Percentiles rank a stretch among this genome's conserved stretches.
These are phyloP conservation scores for Marasmius sp. DNA, from an alignment of 1,284 basidiomycete genomes.

Conservation along the genomic window DNA sequence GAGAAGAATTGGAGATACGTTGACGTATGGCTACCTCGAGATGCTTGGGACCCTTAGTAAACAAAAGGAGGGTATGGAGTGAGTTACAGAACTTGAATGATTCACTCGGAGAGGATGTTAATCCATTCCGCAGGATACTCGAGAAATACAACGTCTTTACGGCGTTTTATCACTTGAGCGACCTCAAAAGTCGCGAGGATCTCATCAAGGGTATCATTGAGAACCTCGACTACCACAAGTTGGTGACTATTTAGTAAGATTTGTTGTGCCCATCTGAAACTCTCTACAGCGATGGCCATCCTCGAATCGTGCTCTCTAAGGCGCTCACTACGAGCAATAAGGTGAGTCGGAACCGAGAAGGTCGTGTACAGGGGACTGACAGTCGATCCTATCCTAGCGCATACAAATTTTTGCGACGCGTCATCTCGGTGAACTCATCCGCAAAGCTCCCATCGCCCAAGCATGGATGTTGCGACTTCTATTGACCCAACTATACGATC, in stretches of 20 bases:
- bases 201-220: constrained; percentile 90
- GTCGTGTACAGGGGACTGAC: not conserved
- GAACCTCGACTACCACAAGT: constrained; percentile 90
- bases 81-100: constrained; percentile 32
- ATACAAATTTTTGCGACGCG: constrained; percentile 88
- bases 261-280: constrained; percentile 8
- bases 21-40: constrained; percentile 93
- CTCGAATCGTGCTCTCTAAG: constrained; percentile 89
- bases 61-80: constrained; percentile 88
- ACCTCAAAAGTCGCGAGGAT: constrained; percentile 88
- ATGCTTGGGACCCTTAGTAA: constrained; percentile 93
- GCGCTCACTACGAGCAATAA: constrained; percentile 91
- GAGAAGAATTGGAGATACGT: constrained; percentile 77
- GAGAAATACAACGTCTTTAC: constrained; percentile 94
- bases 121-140: constrained; percentile 60
- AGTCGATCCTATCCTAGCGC: constrained; percentile 55
- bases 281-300: constrained; percentile 81
- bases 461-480: constrained; percentile 89
- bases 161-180: constrained; percentile 91
- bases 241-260: constrained; percentile 26
- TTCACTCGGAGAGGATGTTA: not conserved
- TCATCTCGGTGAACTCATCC: constrained; percentile 82
- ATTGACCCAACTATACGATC: constrained; percentile 95
- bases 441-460: constrained; percentile 59
- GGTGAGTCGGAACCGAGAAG: constrained; percentile 36